Evolutionary conservation across 495 filamentous ascomycete species (phyloP), one percentile per base, ranked within the genome.

Genomic region (Neurospora sp.): DNA sequence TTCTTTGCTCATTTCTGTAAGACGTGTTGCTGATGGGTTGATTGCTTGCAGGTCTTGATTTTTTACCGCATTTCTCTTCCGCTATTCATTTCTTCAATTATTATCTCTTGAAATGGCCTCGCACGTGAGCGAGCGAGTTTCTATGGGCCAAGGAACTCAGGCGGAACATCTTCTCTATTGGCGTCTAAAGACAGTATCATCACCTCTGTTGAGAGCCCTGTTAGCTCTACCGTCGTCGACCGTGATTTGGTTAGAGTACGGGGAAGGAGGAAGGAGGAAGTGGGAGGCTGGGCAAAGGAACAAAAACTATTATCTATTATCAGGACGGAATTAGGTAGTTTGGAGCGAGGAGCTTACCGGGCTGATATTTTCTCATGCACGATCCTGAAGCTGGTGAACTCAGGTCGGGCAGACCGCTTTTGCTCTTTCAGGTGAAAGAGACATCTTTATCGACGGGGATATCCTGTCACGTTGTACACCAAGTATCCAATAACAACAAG

Each of bases 1-100:
- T 65, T 73, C 73, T 27, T n/a, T 77, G 37, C 72, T 72, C n/a
- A 41, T 76, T 12, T 75, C 75, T n/a, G 72, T 77, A 39, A 70
- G 27, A 39, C 68, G 69, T 39, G 69, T 69, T 27, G 72, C 72
- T 17, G 68, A 31, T 8, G 41, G 53, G 12, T 40, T 73, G 69
- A 40, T 70, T 68, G 75, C 41, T 40, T 77, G 69, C 69, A 72
- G 74, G 4, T 35, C 74, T n/a, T 76, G 35, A 70, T 7, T 40
- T 20, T 16, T 31, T 45, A 7, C 10, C 2, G 2, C 10, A 41
- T 61, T 10, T 0, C 16, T 12, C 20, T 53, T 22, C 3, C 9
- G 45, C 9, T 4, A 53, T 53, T 6, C 4, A 22, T 48, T 22
- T 48, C n/a, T 27, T 27, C 27, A 27, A 27, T 2, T 27, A 3